Conservation (phyloP, 306 rosid genomes). For the Pachyrhizus erosus region DNA sequence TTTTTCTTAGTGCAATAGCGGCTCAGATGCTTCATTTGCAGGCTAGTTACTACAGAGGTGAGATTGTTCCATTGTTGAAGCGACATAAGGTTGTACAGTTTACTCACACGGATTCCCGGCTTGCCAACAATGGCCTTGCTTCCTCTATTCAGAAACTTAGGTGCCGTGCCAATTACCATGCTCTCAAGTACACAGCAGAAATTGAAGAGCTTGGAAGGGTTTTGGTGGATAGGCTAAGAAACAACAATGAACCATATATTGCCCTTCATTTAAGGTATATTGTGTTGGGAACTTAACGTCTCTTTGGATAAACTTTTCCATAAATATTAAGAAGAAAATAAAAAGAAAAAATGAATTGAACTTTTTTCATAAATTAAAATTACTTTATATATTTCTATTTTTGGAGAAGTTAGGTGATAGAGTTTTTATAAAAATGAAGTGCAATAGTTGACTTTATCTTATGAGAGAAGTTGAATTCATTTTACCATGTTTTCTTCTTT, state of each 20-base stretch:
- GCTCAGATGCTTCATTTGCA: constrained; percentile 60
- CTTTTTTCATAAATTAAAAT: too few species aligned
- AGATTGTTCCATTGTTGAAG: constrained; percentile 76
- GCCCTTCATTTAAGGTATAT: constrained; percentile 93
- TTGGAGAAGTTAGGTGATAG: too few species aligned
- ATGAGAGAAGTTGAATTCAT: background rate
- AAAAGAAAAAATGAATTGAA: background rate
- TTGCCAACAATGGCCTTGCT: constrained; percentile 87
- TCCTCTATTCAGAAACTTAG: constrained; percentile 83
- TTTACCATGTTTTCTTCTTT: background rate
- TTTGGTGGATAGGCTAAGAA: constrained; percentile 79
- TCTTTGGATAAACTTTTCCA: background rate
- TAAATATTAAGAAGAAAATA: background rate
- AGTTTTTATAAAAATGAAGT: too few species aligned
- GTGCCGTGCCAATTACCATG: constrained; percentile 90
- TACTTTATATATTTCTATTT: too few species aligned
- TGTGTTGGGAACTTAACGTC: background rate
- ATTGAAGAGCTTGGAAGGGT: constrained; percentile 84
- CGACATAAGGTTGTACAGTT: constrained; percentile 70
- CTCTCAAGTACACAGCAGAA: constrained; percentile 73
- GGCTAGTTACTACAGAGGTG: constrained; percentile 92
- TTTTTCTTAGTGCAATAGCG: background rate
- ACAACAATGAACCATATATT: constrained; percentile 70
- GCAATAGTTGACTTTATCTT: background rate
- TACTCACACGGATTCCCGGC: constrained; percentile 93